A percentile compares a stretch with the other conserved stretches of the same genome.
phyloP scores from a whole-genome alignment of 768 basidiomycete species.

The Pulveroboletus sp. region DNA sequence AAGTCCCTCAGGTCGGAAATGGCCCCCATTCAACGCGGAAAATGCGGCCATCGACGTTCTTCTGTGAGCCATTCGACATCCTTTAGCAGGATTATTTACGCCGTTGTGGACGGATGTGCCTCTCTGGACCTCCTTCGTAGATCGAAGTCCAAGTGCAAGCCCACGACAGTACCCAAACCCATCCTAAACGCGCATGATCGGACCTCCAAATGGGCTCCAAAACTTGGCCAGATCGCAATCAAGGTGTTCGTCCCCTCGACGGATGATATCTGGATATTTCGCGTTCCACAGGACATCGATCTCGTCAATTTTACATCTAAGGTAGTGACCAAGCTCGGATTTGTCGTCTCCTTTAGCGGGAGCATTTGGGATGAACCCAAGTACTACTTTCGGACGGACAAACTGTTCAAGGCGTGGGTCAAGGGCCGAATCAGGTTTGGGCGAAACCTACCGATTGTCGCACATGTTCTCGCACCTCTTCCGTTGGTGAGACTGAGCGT shows the following conservation, averaged over 20 bases:
- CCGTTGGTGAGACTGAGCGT: constrained; percentile 19
- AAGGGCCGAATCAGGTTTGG: constrained; percentile 31
- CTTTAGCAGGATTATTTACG: constrained; percentile 11
- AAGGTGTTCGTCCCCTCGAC: constrained; percentile 39
- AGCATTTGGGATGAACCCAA: constrained; percentile 28
- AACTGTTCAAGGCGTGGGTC: constrained; percentile 34
- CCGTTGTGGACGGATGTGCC: constrained; percentile 12
- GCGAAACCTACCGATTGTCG: constrained; percentile 35
- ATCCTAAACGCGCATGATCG: not conserved
- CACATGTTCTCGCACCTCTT: constrained; percentile 20
- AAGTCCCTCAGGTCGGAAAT: not conserved
- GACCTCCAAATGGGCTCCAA: constrained; percentile 30
- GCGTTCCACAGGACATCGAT: constrained; percentile 30
- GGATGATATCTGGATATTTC: constrained; percentile 40
- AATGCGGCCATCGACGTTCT: constrained; percentile 10
- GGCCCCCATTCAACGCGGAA: not conserved
- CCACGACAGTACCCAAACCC: not conserved
- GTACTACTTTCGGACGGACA: constrained; percentile 31
- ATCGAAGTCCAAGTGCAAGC: constrained; percentile 4
- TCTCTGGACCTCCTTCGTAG: constrained; percentile 20
- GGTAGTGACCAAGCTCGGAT: constrained; percentile 37
- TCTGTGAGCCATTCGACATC: constrained; percentile 15
- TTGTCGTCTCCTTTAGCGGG: constrained; percentile 33
- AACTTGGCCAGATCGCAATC: constrained; percentile 34
- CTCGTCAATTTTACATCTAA: constrained; percentile 31